Evolutionary conservation across 1,284 basidiomycete species (phyloP).

Genomic region (Cutaneotrichosporon mucoides): DNA sequence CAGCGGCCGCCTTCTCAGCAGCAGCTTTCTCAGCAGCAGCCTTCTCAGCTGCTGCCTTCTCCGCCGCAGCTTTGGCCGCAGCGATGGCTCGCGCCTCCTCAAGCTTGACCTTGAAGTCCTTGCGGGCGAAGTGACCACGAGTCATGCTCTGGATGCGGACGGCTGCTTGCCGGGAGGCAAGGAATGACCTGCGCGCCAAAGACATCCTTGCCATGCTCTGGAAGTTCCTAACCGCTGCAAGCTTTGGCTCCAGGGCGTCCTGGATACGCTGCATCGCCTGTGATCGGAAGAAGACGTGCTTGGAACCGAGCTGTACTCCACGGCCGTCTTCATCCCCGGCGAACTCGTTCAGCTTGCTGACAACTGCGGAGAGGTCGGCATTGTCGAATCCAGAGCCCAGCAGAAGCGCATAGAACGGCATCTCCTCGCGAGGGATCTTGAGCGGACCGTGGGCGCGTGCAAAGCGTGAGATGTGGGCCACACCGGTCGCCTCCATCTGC

Average conservation of each 20-base stretch:
- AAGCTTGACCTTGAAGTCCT: not conserved
- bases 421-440: conserved; percentile 16
- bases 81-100: conserved; percentile 4
- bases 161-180: not conserved
- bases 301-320: conserved; percentile 17
- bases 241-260: conserved; percentile 12
- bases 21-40: conserved; percentile 2
- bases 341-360: conserved; percentile 9
- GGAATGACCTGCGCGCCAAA: not conserved
- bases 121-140: not conserved
- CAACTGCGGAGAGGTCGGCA: conserved; percentile 6
- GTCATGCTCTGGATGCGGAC: not conserved
- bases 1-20: not conserved
- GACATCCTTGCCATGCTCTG: conserved; percentile 8
- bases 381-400: conserved; percentile 6
- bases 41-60: not conserved
- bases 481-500: conserved; percentile 18
- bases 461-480: conserved; percentile 18
- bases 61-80: not conserved
- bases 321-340: conserved; percentile 14
- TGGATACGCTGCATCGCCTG: conserved; percentile 13
- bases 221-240: conserved; percentile 8
- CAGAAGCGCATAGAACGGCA: conserved; percentile 14
- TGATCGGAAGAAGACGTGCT: conserved; percentile 17
- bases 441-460: conserved; percentile 17